Conservation (phyloP, 768 basidiomycete genomes). For the Postia placenta region DNA sequence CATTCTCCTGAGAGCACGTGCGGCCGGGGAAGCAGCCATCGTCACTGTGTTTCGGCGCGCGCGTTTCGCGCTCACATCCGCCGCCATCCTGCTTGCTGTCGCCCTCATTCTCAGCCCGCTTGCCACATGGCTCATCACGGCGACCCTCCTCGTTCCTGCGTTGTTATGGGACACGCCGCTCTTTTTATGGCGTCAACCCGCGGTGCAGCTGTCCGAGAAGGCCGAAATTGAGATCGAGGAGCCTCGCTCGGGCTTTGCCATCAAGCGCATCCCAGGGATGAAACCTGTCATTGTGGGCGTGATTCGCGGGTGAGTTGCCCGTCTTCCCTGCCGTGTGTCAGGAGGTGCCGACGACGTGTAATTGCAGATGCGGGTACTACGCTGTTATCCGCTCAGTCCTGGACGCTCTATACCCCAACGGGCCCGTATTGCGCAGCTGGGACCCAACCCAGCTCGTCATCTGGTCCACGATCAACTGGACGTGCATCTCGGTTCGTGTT, state of each 20-base stretch:
- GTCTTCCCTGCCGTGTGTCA: background rate
- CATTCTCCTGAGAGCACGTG: background rate
- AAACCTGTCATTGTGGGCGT: background rate
- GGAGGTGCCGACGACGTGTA: background rate
- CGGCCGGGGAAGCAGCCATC: background rate
- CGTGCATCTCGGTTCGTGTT: background rate
- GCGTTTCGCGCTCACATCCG: background rate
- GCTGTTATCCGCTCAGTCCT: background rate
- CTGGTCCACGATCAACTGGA: background rate
- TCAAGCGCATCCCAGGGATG: conserved; percentile 2
- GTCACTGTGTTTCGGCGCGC: background rate
- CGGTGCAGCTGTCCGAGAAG: background rate
- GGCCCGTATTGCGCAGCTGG: background rate
- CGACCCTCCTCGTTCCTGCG: background rate
- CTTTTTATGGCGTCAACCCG: background rate
- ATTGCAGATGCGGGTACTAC: background rate
- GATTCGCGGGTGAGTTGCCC: background rate
- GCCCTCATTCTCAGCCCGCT: background rate
- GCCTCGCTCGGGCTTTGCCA: background rate
- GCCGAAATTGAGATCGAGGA: background rate
- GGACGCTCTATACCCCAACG: background rate
- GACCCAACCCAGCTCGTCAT: background rate
- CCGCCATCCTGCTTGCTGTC: background rate
- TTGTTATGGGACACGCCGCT: background rate
- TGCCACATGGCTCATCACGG: background rate